Evolutionary conservation across 2,329 filamentous ascomycete genomes (phyloP).

Genomic region (Hirsutella rhossiliensis): DNA sequence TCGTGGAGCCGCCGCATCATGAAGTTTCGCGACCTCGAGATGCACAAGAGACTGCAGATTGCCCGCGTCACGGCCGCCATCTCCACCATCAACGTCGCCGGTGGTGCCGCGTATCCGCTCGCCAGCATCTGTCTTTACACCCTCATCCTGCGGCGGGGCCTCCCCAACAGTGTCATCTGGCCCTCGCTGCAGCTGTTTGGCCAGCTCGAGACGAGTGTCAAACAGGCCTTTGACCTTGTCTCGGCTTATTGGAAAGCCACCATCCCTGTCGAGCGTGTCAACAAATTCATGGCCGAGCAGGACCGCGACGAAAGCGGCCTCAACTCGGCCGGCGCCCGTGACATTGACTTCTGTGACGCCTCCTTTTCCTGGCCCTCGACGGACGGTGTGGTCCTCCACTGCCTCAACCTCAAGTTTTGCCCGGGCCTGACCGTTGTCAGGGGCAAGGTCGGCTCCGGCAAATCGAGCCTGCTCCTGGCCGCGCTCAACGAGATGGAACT

Average conservation of each 20-base stretch:
- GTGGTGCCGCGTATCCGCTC: constrained; percentile 65
- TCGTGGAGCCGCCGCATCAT: constrained; percentile 24
- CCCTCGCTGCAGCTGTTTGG: constrained; percentile 72
- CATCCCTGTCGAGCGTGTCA: constrained; percentile 72
- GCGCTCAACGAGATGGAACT: constrained; percentile 57
- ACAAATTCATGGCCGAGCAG: constrained; percentile 77
- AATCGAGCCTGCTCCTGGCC: constrained; percentile 47
- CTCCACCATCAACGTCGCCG: constrained; percentile 55
- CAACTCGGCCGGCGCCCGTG: constrained; percentile 17
- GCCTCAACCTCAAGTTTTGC: constrained; percentile 32
- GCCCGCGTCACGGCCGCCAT: constrained; percentile 35
- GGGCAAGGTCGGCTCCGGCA: constrained; percentile 49
- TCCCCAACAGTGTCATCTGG: constrained; percentile 76
- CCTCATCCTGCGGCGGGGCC: constrained; percentile 49
- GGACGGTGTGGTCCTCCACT: constrained; percentile 34
- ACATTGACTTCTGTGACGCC: constrained; percentile 47
- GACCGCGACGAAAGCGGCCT: constrained; percentile 49
- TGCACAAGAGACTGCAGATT: constrained; percentile 24
- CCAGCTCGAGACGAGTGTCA: constrained; percentile 61
- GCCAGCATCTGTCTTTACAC: constrained; percentile 76
- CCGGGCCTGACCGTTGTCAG: constrained; percentile 42
- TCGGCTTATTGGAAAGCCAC: constrained; percentile 68
- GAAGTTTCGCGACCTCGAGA: constrained; percentile 21
- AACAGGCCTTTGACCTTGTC: constrained; percentile 63
- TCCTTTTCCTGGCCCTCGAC: constrained; percentile 73